Base-by-base conservation (phyloP, 2,329 filamentous ascomycete species). In the Alternaria viburni region DNA sequence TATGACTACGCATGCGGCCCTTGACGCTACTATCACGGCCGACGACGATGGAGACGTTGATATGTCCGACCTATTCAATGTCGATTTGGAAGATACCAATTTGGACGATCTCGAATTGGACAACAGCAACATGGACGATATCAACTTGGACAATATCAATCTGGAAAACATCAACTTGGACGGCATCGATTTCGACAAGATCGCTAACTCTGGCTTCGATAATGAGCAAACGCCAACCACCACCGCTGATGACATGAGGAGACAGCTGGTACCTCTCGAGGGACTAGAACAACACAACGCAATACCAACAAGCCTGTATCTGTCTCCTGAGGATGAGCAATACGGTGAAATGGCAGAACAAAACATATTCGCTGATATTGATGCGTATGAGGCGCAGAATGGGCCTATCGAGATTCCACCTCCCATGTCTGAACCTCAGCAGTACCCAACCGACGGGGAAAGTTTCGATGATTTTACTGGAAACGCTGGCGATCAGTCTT, bases 11-110 rank as follows among this genome's bases (percentile, higher is more conserved):
- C 28, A 19, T 4, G 15, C 8, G 9, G 8, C 19, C 5, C 3
- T 41, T 0, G 17, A 36, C 15, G 8, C 12, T 11, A 36, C 28
- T 5, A 3, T 21, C 3, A 23, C 5, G 12, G 6, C 4, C 12
- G 3, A 36, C 0, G 21, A 23, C 13, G 19, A 36, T 15, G 17
- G n/a, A 12, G 49, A 52, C 9, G 21, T 15, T n/a, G 28, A 52
- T 10, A 41, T 52, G 49, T n/a, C 13, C n/a, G 49, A 52, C 3
- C 13, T 25, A 2, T 7, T 7, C 5, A 15, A 8, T n/a, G 10
- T 3, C 6, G 8, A 36, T 6, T 4, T 1, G 19, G 9, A 6
- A 19, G 13, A 36, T 2, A 23, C 5, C 1, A 2, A 6, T 5
- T 4, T 28, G 26, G 26, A 11, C 6, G 7, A 28, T 21, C n/a